phyloP scores from a whole-genome alignment of 2,329 filamentous ascomycete genomes.

The Botrytis aclada region DNA sequence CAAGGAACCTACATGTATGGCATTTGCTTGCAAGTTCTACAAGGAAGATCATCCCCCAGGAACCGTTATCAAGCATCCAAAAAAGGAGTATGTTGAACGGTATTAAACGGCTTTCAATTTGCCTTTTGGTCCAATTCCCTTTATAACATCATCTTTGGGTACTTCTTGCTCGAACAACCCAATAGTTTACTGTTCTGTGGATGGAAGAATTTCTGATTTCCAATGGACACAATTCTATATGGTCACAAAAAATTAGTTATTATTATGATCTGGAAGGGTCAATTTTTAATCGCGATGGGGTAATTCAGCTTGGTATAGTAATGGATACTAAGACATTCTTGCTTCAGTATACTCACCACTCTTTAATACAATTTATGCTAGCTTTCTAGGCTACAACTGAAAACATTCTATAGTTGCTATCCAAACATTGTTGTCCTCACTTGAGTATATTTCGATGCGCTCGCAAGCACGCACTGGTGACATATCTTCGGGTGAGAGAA shows the following conservation, averaged over 20 bases:
- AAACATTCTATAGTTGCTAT: neutral
- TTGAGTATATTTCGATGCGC: neutral
- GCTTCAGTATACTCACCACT: neutral
- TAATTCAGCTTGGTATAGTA: neutral
- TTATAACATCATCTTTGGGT: neutral
- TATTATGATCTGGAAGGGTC: neutral
- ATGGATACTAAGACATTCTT: neutral
- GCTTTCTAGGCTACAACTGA: neutral
- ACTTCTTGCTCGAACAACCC: neutral
- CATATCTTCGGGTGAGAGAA: neutral
- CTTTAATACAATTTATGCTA: neutral
- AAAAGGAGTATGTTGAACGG: conserved; percentile 28
- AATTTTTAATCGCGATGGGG: neutral
- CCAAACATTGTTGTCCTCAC: neutral
- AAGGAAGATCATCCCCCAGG: conserved; percentile 54
- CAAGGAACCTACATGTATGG: conserved; percentile 48
- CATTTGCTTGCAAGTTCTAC: conserved; percentile 55
- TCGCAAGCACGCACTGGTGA: neutral
- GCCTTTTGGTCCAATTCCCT: no score
- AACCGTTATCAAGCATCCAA: conserved; percentile 41
- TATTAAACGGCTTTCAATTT: neutral
- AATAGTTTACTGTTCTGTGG: neutral
- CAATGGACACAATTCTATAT: neutral
- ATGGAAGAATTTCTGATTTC: neutral
- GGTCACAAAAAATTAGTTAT: neutral